phyloP scores from a whole-genome alignment of 2,329 filamentous ascomycete species.

The Malbranchea cinnamomea region DNA sequence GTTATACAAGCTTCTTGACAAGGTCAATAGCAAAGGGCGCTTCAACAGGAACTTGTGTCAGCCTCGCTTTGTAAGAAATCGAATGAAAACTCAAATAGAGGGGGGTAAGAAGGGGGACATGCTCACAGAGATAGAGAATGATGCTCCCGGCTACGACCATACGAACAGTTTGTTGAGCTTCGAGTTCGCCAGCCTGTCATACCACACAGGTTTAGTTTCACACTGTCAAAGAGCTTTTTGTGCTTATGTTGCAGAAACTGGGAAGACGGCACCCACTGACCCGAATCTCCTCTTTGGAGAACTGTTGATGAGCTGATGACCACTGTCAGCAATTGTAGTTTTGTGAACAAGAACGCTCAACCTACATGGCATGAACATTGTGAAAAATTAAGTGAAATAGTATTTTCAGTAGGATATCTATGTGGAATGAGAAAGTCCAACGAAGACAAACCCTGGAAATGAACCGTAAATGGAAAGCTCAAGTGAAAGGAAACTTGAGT shows the following conservation, averaged over 20 bases:
- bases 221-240: neutral
- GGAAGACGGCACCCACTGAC: constrained; percentile 13
- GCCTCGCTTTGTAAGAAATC: neutral
- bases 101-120: neutral
- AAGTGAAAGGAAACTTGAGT: no score
- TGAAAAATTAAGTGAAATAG: no score
- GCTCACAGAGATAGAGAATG: constrained; percentile 48
- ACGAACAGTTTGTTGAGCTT: constrained; percentile 39
- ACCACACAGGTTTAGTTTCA: neutral
- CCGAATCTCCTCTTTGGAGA: constrained; percentile 32
- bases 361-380: constrained; percentile 15
- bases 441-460: no score
- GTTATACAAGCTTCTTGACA: constrained; percentile 32
- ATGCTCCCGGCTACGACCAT: constrained; percentile 39
- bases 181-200: constrained; percentile 34
- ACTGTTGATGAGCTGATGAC: constrained; percentile 26
- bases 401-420: no score
- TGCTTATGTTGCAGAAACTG: neutral
- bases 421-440: no score
- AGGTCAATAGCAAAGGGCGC: constrained; percentile 37
- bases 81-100: constrained; percentile 4
- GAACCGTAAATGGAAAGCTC: no score
- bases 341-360: neutral
- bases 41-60: constrained; percentile 11
- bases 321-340: constrained; percentile 1